Evolutionary conservation across 495 filamentous ascomycete genomes (phyloP), one percentile per base, ranked within the genome.

Genomic region (Hyaloscypha variabilis): DNA sequence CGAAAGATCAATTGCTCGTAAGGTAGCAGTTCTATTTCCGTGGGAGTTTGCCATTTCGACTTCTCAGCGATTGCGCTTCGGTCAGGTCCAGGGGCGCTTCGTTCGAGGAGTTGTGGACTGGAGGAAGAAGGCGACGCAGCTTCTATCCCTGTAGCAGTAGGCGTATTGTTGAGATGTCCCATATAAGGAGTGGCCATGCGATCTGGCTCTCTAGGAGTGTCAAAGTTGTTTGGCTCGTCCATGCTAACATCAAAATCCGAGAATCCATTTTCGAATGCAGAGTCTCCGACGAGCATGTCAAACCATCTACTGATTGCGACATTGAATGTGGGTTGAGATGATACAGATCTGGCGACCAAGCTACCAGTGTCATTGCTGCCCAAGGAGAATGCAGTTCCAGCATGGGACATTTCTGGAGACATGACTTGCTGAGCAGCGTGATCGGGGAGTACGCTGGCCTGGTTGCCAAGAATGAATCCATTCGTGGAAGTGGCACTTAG

Each of bases 1-100:
- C 46, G 25, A 26, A 67, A 67, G 2, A 67, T 42, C 49, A 58
- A 55, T 24, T 55, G 51, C 42, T 67, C 64, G 28, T 62, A 50
- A 13, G 49, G 34, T 3, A 56, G 31, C 2, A 67, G 28, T 31
- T 61, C 26, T 14, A 62, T 62, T 3, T 14, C 30, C 17, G 26
- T 39, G 3, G 49, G 36, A 13, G 58, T 30, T 24, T 67, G 64
- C 64, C 64, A 67, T 6, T 28, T 42, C 30, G 28, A 21, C 23
- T 56, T 55, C 39, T 67, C 58, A 23, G 54, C 14, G 14, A 52
- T 42, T 8, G 50, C 53, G 29, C 8, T 50, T 28, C 42, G 60
- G 29, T 60, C 42, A 19, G 5, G 36, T 14, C 26, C 54, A 31
- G 56, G 42, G 13, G 63, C 51, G 52, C 26, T 51, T 11, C 63